Base-by-base conservation (phyloP, 441 rosid species). In the Eruca vesicaria region DNA sequence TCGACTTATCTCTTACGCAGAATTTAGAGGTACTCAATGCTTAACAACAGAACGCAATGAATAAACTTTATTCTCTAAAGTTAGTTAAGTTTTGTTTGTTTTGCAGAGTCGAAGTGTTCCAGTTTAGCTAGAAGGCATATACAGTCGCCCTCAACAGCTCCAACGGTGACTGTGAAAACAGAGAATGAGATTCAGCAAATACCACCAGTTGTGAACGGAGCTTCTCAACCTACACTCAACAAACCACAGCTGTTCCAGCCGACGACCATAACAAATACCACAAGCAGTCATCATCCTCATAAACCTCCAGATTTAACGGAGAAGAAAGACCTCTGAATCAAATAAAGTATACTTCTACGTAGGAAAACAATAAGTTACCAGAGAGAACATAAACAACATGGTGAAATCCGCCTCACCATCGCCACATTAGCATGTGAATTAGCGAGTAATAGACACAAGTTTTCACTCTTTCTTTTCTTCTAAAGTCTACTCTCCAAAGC, bases 1-100 rank as follows among this genome's bases (percentile, higher is more conserved):
- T 66, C 85, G 84, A 80, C 93, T 96, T 62, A 92, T 96, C 80
- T 89, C 94, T 55, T 84, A 81, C 4, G 98, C 98, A 74, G 98
- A 90, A 79, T 80, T 87, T 74, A 96, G 91, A 84, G 99, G 99
- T 83, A 84, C 81, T 81, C 50, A 33, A n/a, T 15, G 72, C 23
- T 77, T 64, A 72, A 70, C 29, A 45, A 33, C 76, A 28, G 26
- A 41, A 41, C 32, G 36, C 36, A 21, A 15, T 66, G 61, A 9
- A 63, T 8, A 62, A 10, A 20, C 52, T 11, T 26, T 45, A 19
- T 56, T 64, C 53, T 73, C 55, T 76, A 50, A 59, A 31, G 32
- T 58, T 69, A 43, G 5, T 29, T 62, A 50, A 18, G 41, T 61
- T 57, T 23, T 48, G 32, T 78, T 52, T 31, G 15, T 18, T 67